Percentiles rank a stretch among this genome's conserved stretches.
phyloP scores from a whole-genome alignment of 805 yeast species.

The Starmerella apis region DNA sequence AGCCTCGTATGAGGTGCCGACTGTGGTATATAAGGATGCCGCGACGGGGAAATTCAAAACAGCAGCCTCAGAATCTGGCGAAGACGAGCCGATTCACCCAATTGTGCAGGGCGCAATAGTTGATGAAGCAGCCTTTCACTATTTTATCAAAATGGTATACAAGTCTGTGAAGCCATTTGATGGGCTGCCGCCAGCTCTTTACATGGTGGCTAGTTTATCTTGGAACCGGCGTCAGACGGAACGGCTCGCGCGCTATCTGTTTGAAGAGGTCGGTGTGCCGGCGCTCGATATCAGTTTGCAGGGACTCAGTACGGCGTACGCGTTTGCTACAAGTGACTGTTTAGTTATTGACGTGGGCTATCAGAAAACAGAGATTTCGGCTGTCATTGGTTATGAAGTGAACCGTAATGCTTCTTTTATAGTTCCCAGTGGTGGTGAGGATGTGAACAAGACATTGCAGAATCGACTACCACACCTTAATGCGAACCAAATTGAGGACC shows the following conservation, averaged over 20 bases:
- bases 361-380: conserved; percentile 63
- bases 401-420: conserved; percentile 44
- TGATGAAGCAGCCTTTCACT: conserved; percentile 60
- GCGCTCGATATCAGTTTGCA: conserved; percentile 62
- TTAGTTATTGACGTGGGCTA: conserved; percentile 73
- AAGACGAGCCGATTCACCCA: conserved; percentile 48
- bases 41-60: conserved; percentile 21
- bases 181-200: conserved; percentile 51
- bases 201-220: conserved; percentile 48
- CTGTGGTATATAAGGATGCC: conserved; percentile 47
- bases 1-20: conserved; percentile 68
- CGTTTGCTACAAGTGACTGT: conserved; percentile 52
- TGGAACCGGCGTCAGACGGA: conserved; percentile 69
- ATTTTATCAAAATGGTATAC: conserved; percentile 42
- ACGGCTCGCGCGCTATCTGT: conserved; percentile 57
- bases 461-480: conserved; percentile 50
- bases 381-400: conserved; percentile 64
- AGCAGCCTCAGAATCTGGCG: conserved; percentile 35
- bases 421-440: conserved; percentile 50
- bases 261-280: conserved; percentile 61
- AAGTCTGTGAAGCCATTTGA: conserved; percentile 38
- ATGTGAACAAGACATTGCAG: conserved; percentile 47
- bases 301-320: conserved; percentile 60
- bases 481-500: conserved; percentile 52
- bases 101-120: conserved; percentile 53